phyloP scores from a whole-genome alignment of 176 grass and related monocot genomes.

The Juncus inflexus region DNA sequence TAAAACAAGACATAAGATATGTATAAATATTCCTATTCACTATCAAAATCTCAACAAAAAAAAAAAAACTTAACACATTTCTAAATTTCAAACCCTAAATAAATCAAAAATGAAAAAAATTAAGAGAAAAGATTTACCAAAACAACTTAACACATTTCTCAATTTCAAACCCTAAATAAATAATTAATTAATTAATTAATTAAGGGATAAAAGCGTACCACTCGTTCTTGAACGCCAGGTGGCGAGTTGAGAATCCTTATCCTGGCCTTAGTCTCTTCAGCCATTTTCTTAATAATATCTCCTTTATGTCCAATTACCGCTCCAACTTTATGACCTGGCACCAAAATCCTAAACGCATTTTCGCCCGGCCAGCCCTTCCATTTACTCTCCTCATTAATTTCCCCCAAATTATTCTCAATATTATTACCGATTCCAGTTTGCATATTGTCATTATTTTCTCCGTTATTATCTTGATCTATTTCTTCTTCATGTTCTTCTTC shows the following conservation, averaged over 20 bases:
- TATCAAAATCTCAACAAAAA: too few species aligned
- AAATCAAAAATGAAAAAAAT: not conserved
- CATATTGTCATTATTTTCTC: not conserved
- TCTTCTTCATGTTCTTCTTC: conserved; percentile 18
- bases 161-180: conserved; percentile 13
- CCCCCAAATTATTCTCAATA: not conserved
- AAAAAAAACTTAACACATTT: too few species aligned
- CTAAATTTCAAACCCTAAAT: conserved; percentile 10
- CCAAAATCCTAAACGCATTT: conserved; percentile 74
- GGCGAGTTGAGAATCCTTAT: conserved; percentile 94
- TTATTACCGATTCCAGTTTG: conserved; percentile 21
- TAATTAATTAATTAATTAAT: too few species aligned
- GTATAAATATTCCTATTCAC: too few species aligned
- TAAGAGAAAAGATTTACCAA: conserved; percentile 4
- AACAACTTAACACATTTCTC: too few species aligned
- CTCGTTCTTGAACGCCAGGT: conserved; percentile 73
- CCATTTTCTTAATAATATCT: conserved; percentile 91
- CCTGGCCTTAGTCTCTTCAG: conserved; percentile 85
- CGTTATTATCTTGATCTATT: conserved; percentile 21
- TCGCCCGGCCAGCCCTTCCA: conserved; percentile 98
- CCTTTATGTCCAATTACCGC: conserved; percentile 92
- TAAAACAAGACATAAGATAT: too few species aligned
- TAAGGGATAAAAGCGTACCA: conserved; percentile 46
- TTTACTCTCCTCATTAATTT: conserved; percentile 46
- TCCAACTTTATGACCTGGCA: conserved; percentile 76